Percentiles rank a stretch among this genome's conserved stretches.
These are phyloP conservation scores for Starmerella kuoi DNA, from an alignment of 805 yeast genomes.

Conservation along the genomic window DNA sequence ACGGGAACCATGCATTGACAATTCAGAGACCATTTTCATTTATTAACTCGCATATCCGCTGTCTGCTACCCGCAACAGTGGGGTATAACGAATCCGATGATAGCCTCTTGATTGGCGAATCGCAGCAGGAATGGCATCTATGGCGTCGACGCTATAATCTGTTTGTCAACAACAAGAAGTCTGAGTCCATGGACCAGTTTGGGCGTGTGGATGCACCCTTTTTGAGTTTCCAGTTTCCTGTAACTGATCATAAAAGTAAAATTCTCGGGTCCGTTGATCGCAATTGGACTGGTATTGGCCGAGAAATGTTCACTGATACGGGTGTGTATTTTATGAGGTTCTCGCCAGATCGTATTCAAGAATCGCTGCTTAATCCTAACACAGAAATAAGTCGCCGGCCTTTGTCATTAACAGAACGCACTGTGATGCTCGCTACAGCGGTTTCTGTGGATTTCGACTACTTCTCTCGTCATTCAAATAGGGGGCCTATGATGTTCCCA, in stretches of 20 bases:
- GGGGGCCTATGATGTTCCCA: conserved; percentile 10
- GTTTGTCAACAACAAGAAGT: conserved; percentile 36
- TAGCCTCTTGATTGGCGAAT: conserved; percentile 58
- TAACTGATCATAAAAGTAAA: conserved; percentile 43
- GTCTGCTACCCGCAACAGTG: conserved; percentile 40
- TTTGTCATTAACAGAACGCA: conserved; percentile 68
- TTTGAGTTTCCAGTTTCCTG: conserved; percentile 75
- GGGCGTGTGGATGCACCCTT: conserved; percentile 83
- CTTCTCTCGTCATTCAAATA: conserved; percentile 78
- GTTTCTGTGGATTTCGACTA: conserved; percentile 91
- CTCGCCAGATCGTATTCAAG: conserved; percentile 26
- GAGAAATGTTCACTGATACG: conserved; percentile 88
- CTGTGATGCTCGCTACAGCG: conserved; percentile 74
- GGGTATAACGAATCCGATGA: conserved; percentile 28
- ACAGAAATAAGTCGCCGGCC: conserved; percentile 17
- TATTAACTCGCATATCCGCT: conserved; percentile 78
- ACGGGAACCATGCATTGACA: conserved; percentile 30
- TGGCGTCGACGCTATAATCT: conserved; percentile 86
- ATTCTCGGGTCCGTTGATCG: conserved; percentile 72
- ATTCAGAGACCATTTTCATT: conserved; percentile 75
- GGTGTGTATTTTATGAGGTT: conserved; percentile 7
- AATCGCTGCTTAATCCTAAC: conserved; percentile 15
- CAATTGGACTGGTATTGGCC: conserved; percentile 88
- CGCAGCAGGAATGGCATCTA: conserved; percentile 85
- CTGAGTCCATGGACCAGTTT: conserved; percentile 52